Conservation (phyloP, 176 grass and related monocot species). For the Lolium rigidum region DNA sequence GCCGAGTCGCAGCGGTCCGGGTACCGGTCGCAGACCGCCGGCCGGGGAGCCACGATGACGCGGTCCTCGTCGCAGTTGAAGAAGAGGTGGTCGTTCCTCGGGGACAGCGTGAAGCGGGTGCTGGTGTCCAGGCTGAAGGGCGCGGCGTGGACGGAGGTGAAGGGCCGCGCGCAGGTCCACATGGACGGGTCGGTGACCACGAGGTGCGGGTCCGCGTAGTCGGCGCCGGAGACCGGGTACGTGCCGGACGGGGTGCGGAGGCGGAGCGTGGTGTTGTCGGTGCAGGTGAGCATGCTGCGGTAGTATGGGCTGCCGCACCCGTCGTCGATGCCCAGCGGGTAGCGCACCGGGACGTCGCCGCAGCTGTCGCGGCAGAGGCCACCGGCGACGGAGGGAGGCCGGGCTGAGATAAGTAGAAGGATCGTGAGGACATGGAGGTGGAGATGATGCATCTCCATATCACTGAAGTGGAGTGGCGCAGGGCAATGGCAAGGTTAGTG, state of each 20-base stretch:
- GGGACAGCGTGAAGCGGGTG: constrained; percentile 85
- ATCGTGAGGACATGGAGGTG: constrained; percentile 29
- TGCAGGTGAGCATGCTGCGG: constrained; percentile 78
- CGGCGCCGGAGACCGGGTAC: constrained; percentile 64
- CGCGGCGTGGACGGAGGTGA: constrained; percentile 38
- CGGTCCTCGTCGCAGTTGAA: constrained; percentile 72
- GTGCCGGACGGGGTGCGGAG: constrained; percentile 86
- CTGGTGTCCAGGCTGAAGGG: constrained; percentile 97
- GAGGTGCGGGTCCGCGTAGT: constrained; percentile 88
- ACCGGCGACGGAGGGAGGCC: constrained; percentile 9
- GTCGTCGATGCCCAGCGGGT: constrained; percentile 84
- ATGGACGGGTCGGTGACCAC: constrained; percentile 83
- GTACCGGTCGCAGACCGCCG: constrained; percentile 74
- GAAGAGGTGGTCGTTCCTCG: constrained; percentile 89
- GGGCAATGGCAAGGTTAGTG: neutral
- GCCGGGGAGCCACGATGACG: constrained; percentile 81
- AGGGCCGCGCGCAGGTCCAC: constrained; percentile 76
- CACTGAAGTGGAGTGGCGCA: neutral
- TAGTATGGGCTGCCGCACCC: constrained; percentile 96
- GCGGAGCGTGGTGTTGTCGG: constrained; percentile 62
- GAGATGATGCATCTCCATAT: constrained; percentile 44
- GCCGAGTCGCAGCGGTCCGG: constrained; percentile 79
- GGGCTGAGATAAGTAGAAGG: neutral
- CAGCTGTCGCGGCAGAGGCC: constrained; percentile 71
- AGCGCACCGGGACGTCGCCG: constrained; percentile 69